Percentiles rank a stretch among this genome's conserved stretches.
phyloP scores from a whole-genome alignment of 2,329 filamentous ascomycete genomes.

The Pestalotiopsis sp. region DNA sequence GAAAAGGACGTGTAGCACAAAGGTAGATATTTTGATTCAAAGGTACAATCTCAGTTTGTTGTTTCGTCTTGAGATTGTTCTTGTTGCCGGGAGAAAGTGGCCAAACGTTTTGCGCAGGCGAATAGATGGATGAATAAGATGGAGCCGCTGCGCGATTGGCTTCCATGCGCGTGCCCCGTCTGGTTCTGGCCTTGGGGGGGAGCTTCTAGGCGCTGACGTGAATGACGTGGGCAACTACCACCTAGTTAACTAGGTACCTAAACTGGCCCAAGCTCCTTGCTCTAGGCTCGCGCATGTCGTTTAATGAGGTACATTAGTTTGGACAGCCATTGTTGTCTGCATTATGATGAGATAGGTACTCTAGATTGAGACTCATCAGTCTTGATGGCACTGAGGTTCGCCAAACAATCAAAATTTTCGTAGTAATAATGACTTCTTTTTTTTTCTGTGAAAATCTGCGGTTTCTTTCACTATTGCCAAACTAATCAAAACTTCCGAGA shows the following conservation, averaged over 20 bases:
- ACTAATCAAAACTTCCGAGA: conserved; percentile 8
- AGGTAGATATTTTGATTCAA: neutral
- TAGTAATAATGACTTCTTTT: neutral
- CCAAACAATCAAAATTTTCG: too few species aligned
- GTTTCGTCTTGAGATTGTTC: neutral
- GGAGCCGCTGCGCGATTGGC: neutral
- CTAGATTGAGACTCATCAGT: too few species aligned
- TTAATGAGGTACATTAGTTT: neutral
- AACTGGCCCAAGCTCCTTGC: neutral
- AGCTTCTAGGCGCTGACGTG: conserved; percentile 11
- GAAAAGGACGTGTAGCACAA: neutral
- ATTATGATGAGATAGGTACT: neutral
- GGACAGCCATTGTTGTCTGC: neutral
- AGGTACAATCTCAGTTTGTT: neutral
- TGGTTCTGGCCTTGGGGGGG: neutral
- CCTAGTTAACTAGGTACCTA: neutral
- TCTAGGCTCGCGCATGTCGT: neutral
- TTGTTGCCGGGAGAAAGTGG: neutral
- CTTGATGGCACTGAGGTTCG: too few species aligned
- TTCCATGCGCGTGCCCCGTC: neutral
- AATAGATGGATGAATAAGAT: conserved; percentile 1
- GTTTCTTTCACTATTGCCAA: conserved; percentile 9
- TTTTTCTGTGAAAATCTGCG: neutral
- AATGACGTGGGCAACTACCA: conserved; percentile 10
- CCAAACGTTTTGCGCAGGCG: neutral